Percentiles rank a stretch among this genome's conserved stretches.
phyloP scores from a whole-genome alignment of 345 rosid species.

The Barbarea vulgaris region DNA sequence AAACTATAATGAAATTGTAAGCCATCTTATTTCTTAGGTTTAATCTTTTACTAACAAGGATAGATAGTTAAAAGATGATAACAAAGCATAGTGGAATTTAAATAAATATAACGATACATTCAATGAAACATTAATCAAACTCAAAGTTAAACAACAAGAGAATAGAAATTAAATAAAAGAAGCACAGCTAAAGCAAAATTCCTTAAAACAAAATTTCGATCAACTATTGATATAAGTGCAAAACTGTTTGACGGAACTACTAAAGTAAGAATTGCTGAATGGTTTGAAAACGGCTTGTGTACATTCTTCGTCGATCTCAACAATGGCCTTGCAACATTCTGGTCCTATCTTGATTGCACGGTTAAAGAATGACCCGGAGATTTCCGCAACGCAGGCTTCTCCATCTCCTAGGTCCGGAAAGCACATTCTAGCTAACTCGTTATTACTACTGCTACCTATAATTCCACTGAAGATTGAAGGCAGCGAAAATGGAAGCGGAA shows the following conservation, averaged over 20 bases:
- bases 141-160: background rate
- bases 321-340: slow-evolving; percentile 34
- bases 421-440: slow-evolving; percentile 22
- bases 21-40: background rate
- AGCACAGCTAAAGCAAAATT: background rate
- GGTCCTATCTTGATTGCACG: slow-evolving; percentile 18
- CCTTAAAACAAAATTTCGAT: background rate
- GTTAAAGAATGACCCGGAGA: slow-evolving; percentile 27
- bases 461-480: slow-evolving; percentile 16
- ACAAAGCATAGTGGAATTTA: background rate
- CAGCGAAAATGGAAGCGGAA: slow-evolving; percentile 16
- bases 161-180: background rate
- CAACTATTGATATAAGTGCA: slow-evolving; percentile 14
- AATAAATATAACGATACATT: background rate
- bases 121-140: background rate
- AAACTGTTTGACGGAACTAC: slow-evolving; percentile 22
- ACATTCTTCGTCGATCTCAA: slow-evolving; percentile 24
- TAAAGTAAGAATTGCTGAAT: slow-evolving; percentile 11
- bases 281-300: slow-evolving; percentile 21
- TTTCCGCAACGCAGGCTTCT: slow-evolving; percentile 27
- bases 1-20: background rate
- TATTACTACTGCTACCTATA: background rate
- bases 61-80: background rate
- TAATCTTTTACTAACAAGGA: background rate
- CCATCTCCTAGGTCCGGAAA: slow-evolving; percentile 36